A percentile compares a stretch with the other conserved stretches of the same genome.
Conservation (phyloP, 257 asterid genomes). For the Gardenia jasminoides region DNA sequence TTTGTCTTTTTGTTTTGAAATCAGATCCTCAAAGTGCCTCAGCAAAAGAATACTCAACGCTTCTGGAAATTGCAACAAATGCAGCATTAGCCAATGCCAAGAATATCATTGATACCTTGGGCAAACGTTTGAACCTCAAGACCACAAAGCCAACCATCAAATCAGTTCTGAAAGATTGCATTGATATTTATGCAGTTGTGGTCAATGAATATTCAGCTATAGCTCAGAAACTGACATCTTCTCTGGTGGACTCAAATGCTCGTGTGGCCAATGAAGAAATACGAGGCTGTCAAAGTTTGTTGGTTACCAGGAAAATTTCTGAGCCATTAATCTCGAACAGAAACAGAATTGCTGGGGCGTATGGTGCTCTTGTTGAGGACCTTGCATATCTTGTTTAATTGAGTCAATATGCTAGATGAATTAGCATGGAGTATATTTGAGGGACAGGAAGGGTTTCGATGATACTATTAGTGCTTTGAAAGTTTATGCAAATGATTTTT, state of each 20-base stretch:
- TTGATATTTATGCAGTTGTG: constrained; percentile 1
- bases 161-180: constrained; percentile 10
- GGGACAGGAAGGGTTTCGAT: too few species aligned
- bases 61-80: constrained; percentile 5
- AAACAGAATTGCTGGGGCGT: constrained; percentile 1
- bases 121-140: neutral
- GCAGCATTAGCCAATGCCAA: constrained; percentile 12
- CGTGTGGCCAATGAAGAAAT: constrained; percentile 2
- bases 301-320: neutral
- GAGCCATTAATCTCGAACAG: constrained; percentile 8
- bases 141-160: neutral
- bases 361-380: constrained; percentile 6
- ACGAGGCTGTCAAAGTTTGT: constrained; percentile 3
- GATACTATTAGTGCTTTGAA: too few species aligned
- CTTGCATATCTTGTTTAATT: neutral
- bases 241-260: neutral
- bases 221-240: neutral
- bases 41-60: neutral
- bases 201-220: neutral
- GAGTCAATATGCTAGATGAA: neutral
- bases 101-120: neutral
- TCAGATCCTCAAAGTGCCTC: constrained; percentile 12
- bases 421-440: too few species aligned
- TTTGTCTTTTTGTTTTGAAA: constrained; percentile 14
- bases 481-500: too few species aligned